A percentile compares a stretch with the other conserved stretches of the same genome.
Conservation (phyloP, 768 basidiomycete species). For the Amanita jacksonii region DNA sequence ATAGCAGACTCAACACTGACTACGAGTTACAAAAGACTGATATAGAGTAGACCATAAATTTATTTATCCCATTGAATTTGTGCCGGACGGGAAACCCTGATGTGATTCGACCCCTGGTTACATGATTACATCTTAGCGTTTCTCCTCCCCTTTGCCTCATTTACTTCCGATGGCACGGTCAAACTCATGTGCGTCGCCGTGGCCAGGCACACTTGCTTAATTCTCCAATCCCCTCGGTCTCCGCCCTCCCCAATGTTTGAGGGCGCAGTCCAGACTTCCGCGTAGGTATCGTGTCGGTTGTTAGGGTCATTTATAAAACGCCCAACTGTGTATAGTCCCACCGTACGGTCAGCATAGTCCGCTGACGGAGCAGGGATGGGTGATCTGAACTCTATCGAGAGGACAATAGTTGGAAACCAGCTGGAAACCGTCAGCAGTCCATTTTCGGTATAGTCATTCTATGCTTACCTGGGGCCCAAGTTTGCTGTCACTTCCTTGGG, state of each 20-base stretch:
- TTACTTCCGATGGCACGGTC: constrained; percentile 33
- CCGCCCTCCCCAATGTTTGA: constrained; percentile 38
- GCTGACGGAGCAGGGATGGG: constrained; percentile 37
- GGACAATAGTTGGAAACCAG: constrained; percentile 56
- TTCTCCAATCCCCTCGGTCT: constrained; percentile 41
- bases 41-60: too few species aligned
- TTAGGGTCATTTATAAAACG: constrained; percentile 45
- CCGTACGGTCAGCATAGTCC: constrained; percentile 37
- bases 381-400: constrained; percentile 55
- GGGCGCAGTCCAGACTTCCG: constrained; percentile 63
- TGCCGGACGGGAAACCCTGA: too few species aligned
- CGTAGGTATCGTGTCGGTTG: constrained; percentile 46
- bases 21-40: too few species aligned
- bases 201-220: constrained; percentile 53
- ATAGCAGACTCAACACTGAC: too few species aligned
- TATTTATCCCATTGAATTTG: too few species aligned
- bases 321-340: constrained; percentile 45
- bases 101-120: too few species aligned
- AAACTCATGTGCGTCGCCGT: constrained; percentile 54
- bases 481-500: constrained; percentile 36
- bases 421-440: constrained; percentile 18
- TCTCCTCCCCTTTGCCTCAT: constrained; percentile 12
- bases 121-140: constrained; percentile 16
- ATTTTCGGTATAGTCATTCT: background rate
- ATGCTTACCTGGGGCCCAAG: constrained; percentile 21